Base-by-base conservation (phyloP, 371 early-diverging fungal genomes). In the Mucor ambiguus region DNA sequence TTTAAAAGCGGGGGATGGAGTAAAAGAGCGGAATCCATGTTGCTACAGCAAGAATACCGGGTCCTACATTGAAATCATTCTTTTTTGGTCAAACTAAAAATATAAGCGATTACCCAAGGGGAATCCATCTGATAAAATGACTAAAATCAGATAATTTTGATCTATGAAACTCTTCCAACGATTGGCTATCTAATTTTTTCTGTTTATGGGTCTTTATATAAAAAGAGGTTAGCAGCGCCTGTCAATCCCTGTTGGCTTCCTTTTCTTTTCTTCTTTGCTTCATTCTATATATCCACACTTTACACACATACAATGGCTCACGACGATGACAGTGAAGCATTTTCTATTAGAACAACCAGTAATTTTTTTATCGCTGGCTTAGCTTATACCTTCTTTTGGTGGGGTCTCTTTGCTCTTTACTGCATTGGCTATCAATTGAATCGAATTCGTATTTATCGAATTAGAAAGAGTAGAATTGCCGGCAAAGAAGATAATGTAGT, bases 331-430 rank as follows among this genome's bases (percentile, higher is more conserved):
- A 11, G 22, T 22, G 46, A 22, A 10, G 9, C 22, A 10, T 46
- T 10, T 32, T 11, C 38, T 2, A 44, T 73, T 22, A 44, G 62
- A 41, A 44, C 63, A 20, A 72, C 60, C 2, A 57, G 59, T 3
- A 61, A 48, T 28, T 75, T 75, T 58, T 68, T 65, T 20, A 35
- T 60, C n/a, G 46, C 58, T n/a, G 76, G 74, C 14, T 74, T 74
- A 16, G 35, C 66, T 3, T 81, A 78, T 56, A 73, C 75, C n/a
- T 60, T 78, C 49, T 68, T 77, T 44, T 78, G 71, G 44, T 81
- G 81, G 81, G 72, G 67, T 28, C 32, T 75, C 22, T 81, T 81
- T 57, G 54, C 75, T 18, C 9, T 78, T 18, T 81, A 81, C 64
- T 81, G 79, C 55, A 68, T 76, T 3, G 58, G 54, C 6, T 70